Evolutionary conservation across 148 eudicot species (phyloP), one percentile per base, ranked within the genome.

Genomic region (Hydrangea macrophylla): DNA sequence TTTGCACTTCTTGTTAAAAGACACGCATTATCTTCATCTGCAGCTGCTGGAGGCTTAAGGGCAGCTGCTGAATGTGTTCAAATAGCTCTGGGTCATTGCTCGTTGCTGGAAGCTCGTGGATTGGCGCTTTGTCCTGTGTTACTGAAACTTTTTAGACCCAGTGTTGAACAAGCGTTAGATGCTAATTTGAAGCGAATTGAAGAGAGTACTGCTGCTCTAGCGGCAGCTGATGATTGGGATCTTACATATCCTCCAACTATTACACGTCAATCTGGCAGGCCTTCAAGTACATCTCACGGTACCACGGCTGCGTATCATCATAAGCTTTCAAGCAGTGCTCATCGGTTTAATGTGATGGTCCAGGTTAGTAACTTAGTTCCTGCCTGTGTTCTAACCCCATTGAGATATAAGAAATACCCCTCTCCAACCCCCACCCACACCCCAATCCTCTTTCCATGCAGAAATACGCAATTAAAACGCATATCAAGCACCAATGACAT

Each of bases 1-100:
- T 90, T 84, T 82, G 96, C 94, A 10, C 76, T 86, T 37, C 89
- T 93, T 39, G 98, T 93, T 27, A 90, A 90, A 85, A 83, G 98
- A 70, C 98, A 93, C 56, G 98, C 98, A 56, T 78, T 93, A 79
- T 94, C 96, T 67, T 93, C 96, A 62, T 93, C 98, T 26, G 96
- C 98, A 31, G 98, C 98, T 78, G 98, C 96, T 64, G 98, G 98
- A 58, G 98, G 97, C 48, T 82, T 94, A 68, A 82, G 98, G 76
- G 94, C 98, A 51, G 97, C 98, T 69, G 98, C 96, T 33, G 98
- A 94, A 78, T 94, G 98, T 81, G 98, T 88, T 78, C 98, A 94
- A 78, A 94, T 94, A 74, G 97, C 98, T 77, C 77, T 89, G 68
- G 98, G 98, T 59, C 98, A 93, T 85, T 88, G 95, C 71, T 86